Base-by-base conservation (phyloP, 805 yeast species). In the Ogataea naganishii region DNA sequence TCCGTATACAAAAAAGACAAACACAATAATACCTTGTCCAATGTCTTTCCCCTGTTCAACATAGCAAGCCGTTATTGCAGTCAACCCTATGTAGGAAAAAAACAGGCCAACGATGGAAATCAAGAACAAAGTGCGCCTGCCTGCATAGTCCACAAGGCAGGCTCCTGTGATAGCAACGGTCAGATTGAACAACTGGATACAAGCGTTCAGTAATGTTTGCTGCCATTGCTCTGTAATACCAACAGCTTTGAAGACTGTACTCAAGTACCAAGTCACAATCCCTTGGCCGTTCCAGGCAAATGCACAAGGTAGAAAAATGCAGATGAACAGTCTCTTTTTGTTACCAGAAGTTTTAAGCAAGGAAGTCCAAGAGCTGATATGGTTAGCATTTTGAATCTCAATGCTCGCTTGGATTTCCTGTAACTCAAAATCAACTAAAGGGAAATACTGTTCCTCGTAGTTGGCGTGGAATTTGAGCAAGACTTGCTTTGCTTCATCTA, bases 21-120 rank as follows among this genome's bases (percentile, higher is more conserved):
- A 60, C n/a, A 67, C 69, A 40, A 68, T 50, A n/a, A 64, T 69
- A 37, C 69, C 73, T 30, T 52, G 53, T 27, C 64, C 69, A 18
- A 61, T 17, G 38, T 58, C 59, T 30, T 65, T 53, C 28, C 51
- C 47, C 39, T 61, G 64, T 37, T 61, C 39, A 21, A 58, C 44
- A 38, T 64, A 41, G 38, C 60, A 64, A 3, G 73, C 72, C 10
- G 72, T 64, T 19, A 62, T 44, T 11, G 46, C 36, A 1, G 71
- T 65, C 64, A 66, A 64, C 27, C 59, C 46, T 10, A 58, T 40
- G 38, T 47, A 64, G 14, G 55, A 41, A 4, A 53, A 15, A 30
- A 54, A 40, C 67, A 64, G 63, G 15, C 49, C 44, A 8, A 39
- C 33, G 22, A 58, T 34, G 20, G 64, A 58, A 6, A 44, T 30